phyloP scores from a whole-genome alignment of 306 rosid genomes.

The Trifolium dubium region DNA sequence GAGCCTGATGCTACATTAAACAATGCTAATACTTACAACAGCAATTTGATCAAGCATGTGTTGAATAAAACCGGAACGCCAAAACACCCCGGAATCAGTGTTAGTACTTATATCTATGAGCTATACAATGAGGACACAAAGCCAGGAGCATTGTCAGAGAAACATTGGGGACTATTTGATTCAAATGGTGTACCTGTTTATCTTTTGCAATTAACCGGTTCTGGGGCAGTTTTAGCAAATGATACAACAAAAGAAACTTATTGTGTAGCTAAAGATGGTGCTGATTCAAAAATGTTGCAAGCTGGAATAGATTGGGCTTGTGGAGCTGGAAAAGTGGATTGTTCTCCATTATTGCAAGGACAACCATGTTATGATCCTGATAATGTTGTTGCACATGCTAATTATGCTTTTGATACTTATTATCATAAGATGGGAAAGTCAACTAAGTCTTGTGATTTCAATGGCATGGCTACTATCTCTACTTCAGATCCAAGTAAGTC shows the following conservation, averaged over 20 bases:
- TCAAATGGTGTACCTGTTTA: slow-evolving; percentile 67
- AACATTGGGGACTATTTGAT: slow-evolving; percentile 83
- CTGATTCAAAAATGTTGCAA: slow-evolving; percentile 85
- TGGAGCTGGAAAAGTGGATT: slow-evolving; percentile 94
- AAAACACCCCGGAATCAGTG: slow-evolving; percentile 69
- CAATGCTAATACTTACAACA: slow-evolving; percentile 81
- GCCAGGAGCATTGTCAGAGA: slow-evolving; percentile 66
- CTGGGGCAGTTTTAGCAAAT: slow-evolving; percentile 73
- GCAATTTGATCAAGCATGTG: slow-evolving; percentile 79
- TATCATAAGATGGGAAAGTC: slow-evolving; percentile 74
- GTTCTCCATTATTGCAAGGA: slow-evolving; percentile 78
- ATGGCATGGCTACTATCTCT: slow-evolving; percentile 82
- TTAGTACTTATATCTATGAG: slow-evolving; percentile 78
- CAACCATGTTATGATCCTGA: slow-evolving; percentile 90
- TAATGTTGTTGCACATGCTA: slow-evolving; percentile 75
- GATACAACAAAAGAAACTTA: slow-evolving; percentile 70
- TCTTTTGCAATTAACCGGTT: slow-evolving; percentile 65
- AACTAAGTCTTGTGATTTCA: slow-evolving; percentile 73
- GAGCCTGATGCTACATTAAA: slow-evolving; percentile 81
- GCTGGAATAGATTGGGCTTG: slow-evolving; percentile 99
- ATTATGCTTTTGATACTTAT: slow-evolving; percentile 76
- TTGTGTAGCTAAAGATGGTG: slow-evolving; percentile 76
- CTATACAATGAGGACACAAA: slow-evolving; percentile 79
- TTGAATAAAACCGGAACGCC: slow-evolving; percentile 82
- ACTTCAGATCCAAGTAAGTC: slow-evolving; percentile 90